These are phyloP conservation scores for Chrysoporthe deuterocubensis DNA, from an alignment of 2,329 filamentous ascomycete genomes.

Conservation along the genomic window DNA sequence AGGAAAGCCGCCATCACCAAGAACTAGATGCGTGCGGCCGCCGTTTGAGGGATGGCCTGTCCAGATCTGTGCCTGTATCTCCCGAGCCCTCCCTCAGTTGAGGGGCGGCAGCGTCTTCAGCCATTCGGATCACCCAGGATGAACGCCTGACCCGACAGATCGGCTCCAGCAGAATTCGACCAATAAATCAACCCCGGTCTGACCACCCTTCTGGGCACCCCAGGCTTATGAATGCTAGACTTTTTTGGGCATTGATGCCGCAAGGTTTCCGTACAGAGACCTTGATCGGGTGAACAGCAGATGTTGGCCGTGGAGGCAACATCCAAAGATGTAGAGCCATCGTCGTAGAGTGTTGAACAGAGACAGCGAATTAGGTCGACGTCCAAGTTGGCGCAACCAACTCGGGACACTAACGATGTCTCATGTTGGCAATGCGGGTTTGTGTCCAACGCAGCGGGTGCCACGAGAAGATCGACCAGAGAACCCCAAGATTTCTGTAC, in stretches of 20 bases:
- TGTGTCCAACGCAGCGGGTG: background rate
- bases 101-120: too few species aligned
- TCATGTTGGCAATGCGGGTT: background rate
- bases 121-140: background rate
- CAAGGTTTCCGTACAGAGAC: background rate
- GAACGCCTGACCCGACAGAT: conserved; percentile 13
- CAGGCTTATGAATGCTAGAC: background rate
- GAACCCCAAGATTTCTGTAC: background rate
- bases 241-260: background rate
- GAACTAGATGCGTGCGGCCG: background rate
- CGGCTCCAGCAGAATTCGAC: conserved; percentile 12
- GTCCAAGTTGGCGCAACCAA: background rate
- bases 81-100: background rate
- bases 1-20: background rate
- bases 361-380: background rate
- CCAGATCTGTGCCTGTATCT: background rate
- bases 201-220: conserved; percentile 3
- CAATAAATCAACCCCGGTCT: conserved; percentile 1
- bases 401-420: background rate
- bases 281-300: background rate
- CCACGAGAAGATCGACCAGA: background rate
- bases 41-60: background rate
- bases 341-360: background rate
- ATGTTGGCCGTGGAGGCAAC: background rate
- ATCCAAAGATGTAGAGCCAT: background rate